Evolutionary conservation across 2,329 filamentous ascomycete genomes (phyloP).

Genomic region (Colletotrichum higginsianum): DNA sequence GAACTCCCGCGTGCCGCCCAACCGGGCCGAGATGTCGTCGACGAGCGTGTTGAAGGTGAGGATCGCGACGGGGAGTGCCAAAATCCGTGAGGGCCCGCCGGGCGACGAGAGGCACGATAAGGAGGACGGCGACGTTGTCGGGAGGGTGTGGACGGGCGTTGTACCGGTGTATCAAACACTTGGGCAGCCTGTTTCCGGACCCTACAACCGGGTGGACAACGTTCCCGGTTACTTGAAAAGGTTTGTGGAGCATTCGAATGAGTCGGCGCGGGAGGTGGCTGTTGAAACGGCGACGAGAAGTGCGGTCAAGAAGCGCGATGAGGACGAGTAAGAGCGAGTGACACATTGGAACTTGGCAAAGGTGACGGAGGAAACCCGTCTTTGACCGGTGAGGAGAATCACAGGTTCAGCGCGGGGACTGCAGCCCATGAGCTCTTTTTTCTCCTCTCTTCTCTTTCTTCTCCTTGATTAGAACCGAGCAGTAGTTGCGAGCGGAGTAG

Average conservation of each 20-base stretch:
- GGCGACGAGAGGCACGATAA: conserved; percentile 67
- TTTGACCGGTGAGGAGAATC: background rate
- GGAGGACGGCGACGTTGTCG: conserved; percentile 58
- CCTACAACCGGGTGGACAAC: conserved; percentile 70
- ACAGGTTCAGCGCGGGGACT: background rate
- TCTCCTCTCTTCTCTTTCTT: too few species aligned
- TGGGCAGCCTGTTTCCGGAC: conserved; percentile 73
- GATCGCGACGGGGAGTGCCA: conserved; percentile 81
- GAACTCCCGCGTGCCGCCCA: conserved; percentile 79
- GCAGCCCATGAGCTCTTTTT: background rate
- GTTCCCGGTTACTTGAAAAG: conserved; percentile 74
- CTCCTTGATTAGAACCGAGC: background rate
- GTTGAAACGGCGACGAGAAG: conserved; percentile 41
- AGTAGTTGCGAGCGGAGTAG: background rate
- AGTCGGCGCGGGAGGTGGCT: conserved; percentile 44
- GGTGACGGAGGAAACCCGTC: background rate
- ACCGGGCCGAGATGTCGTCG: conserved; percentile 79
- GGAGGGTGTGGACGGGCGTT: conserved; percentile 69
- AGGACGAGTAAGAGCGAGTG: background rate
- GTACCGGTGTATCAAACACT: conserved; percentile 75
- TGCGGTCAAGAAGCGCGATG: background rate
- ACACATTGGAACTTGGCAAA: too few species aligned
- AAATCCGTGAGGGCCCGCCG: conserved; percentile 77
- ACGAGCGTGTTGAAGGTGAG: conserved; percentile 80
- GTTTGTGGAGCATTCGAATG: conserved; percentile 57